These are phyloP conservation scores for Coemansia sp. DNA, from an alignment of 192 early-diverging fungal species.

Conservation along the genomic window DNA sequence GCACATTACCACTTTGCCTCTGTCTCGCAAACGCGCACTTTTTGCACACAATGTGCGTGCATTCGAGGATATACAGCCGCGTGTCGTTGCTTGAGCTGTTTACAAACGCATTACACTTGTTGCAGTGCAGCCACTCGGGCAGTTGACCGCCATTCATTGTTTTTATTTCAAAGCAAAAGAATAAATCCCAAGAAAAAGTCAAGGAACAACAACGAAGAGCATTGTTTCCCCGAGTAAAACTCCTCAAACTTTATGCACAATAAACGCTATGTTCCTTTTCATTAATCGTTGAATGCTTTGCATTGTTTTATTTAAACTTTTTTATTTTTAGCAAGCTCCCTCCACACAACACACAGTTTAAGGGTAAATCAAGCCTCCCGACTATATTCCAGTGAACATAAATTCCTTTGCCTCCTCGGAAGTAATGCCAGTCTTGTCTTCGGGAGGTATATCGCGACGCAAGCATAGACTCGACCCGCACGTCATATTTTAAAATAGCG, in stretches of 20 bases:
- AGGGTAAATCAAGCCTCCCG: not conserved
- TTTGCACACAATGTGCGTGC: constrained; percentile 39
- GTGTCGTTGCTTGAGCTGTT: not conserved
- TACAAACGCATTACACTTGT: constrained; percentile 32
- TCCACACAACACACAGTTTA: not conserved
- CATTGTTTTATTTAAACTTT: constrained; percentile 1
- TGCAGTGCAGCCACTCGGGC: constrained; percentile 47
- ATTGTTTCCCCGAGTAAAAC: not conserved
- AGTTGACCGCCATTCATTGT: not conserved
- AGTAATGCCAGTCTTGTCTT: constrained; percentile 23
- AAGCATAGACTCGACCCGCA: not conserved
- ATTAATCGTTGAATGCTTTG: not conserved
- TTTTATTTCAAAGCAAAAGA: not conserved
- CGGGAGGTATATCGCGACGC: constrained; percentile 33
- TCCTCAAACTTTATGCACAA: constrained; percentile 3
- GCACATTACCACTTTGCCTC: not conserved
- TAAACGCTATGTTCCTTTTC: not conserved
- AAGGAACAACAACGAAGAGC: not conserved
- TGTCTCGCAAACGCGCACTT: constrained; percentile 10
- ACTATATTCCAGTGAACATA: constrained; percentile 5
- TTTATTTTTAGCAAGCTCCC: not conserved
- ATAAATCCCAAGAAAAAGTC: not conserved
- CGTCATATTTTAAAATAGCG: not conserved
- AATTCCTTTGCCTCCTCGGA: constrained; percentile 28
- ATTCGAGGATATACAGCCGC: constrained; percentile 29